Evolutionary conservation across 192 early-diverging fungal genomes (phyloP).

Genomic region (Coemansia sp.): DNA sequence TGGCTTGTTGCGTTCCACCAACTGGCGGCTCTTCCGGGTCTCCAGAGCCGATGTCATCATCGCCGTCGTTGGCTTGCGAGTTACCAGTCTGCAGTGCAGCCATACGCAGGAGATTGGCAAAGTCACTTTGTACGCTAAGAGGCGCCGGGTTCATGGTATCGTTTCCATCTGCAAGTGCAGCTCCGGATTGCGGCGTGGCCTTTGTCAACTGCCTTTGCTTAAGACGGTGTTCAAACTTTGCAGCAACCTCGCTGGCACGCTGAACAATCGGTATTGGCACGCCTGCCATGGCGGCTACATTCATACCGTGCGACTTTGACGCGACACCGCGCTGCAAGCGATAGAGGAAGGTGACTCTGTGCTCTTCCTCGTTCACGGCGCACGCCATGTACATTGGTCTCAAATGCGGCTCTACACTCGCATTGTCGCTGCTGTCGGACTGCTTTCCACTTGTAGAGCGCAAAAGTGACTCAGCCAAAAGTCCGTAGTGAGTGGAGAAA

Average conservation of each 20-base stretch:
- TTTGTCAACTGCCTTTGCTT: constrained; percentile 17
- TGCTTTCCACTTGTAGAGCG: constrained; percentile 12
- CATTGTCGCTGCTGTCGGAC: neutral
- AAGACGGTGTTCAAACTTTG: constrained; percentile 66
- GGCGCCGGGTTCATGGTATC: constrained; percentile 12
- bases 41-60: neutral
- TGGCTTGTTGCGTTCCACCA: constrained; percentile 20
- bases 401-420: constrained; percentile 65
- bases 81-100: constrained; percentile 8
- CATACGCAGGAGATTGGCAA: constrained; percentile 54
- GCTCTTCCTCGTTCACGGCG: constrained; percentile 74
- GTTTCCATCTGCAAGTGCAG: neutral
- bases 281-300: constrained; percentile 96
- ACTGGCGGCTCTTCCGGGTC: constrained; percentile 18
- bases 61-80: neutral
- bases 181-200: neutral
- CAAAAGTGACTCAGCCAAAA: constrained; percentile 80
- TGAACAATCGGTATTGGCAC: constrained; percentile 72
- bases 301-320: constrained; percentile 97
- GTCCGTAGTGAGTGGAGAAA: constrained; percentile 97
- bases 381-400: constrained; percentile 88
- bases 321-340: constrained; percentile 82
- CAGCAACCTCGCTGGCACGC: constrained; percentile 69
- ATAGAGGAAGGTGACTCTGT: constrained; percentile 94
- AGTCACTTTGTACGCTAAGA: constrained; percentile 48